Conservation (phyloP, 345 rosid genomes). For the Heritiera littoralis region DNA sequence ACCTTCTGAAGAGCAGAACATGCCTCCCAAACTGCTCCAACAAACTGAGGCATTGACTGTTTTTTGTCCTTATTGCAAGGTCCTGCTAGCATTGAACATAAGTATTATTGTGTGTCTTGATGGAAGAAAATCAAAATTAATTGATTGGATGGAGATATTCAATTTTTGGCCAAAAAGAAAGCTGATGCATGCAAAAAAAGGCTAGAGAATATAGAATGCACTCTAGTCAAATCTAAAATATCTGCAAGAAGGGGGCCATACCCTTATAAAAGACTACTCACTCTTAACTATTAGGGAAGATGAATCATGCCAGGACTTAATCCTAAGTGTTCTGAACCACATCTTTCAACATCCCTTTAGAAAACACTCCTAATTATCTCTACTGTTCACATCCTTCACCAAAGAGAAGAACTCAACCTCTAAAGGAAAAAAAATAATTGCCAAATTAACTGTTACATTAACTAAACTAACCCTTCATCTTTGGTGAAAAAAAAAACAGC, state of each 20-base stretch:
- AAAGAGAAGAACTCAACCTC: not conserved
- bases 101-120: not conserved
- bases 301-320: not conserved
- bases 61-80: slow-evolving; percentile 45
- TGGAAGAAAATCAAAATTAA: not conserved
- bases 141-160: not conserved
- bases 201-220: not conserved
- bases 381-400: not conserved
- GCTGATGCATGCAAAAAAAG: not conserved
- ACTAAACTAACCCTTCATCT: not conserved
- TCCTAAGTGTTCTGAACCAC: not conserved
- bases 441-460: not conserved
- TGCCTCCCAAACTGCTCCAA: slow-evolving; percentile 88
- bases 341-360: not conserved
- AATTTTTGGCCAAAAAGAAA: not conserved
- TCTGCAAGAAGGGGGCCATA: not conserved
- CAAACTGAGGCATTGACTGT: slow-evolving; percentile 54
- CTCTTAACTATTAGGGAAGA: not conserved
- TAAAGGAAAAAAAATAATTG: not conserved
- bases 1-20: slow-evolving; percentile 80
- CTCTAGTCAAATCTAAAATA: not conserved
- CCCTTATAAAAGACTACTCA: not conserved
- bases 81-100: slow-evolving; percentile 40
- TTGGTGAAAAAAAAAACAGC: no score
- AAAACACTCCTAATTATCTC: not conserved